Percentiles rank a stretch among this genome's conserved stretches.
These are phyloP conservation scores for Aspergillus fischeri DNA, from an alignment of 2,329 filamentous ascomycete species.

Conservation along the genomic window DNA sequence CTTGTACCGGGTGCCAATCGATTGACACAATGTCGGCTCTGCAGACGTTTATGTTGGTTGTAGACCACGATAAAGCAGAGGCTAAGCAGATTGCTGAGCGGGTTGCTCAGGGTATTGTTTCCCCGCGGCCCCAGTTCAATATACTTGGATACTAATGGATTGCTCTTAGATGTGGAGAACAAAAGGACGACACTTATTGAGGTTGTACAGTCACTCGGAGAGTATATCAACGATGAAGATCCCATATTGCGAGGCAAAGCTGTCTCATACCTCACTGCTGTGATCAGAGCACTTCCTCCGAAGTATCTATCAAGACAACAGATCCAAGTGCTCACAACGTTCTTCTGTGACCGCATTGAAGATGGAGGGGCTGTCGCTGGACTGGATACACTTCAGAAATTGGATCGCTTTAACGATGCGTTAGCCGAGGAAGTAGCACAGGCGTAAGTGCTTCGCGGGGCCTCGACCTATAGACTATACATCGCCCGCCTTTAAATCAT, in stretches of 20 bases:
- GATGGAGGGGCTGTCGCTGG: conserved; percentile 59
- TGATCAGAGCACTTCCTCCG: conserved; percentile 47
- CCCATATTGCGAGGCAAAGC: conserved; percentile 56
- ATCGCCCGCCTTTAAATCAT: not conserved
- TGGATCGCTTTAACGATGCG: conserved; percentile 57
- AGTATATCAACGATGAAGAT: conserved; percentile 66
- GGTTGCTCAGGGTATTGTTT: conserved; percentile 40
- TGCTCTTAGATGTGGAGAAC: conserved; percentile 50
- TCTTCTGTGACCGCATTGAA: conserved; percentile 61
- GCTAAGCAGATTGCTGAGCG: conserved; percentile 42
- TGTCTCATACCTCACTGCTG: conserved; percentile 41
- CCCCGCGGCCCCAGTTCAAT: conserved; percentile 5
- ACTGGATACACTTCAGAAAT: conserved; percentile 55
- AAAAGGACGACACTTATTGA: conserved; percentile 59
- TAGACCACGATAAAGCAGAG: conserved; percentile 45
- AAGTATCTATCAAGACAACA: conserved; percentile 59
- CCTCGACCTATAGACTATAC: not conserved
- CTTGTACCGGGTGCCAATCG: not conserved
- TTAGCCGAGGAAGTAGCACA: conserved; percentile 52
- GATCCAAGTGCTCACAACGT: conserved; percentile 58
- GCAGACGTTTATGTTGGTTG: conserved; percentile 46
- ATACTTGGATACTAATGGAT: conserved; percentile 14
- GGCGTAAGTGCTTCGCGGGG: conserved; percentile 40
- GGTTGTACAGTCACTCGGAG: conserved; percentile 60
- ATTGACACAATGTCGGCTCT: conserved; percentile 43